A percentile compares a stretch with the other conserved stretches of the same genome.
Evolutionary conservation across 306 rosid species (phyloP).

Genomic region (Cucumis cinereus): DNA sequence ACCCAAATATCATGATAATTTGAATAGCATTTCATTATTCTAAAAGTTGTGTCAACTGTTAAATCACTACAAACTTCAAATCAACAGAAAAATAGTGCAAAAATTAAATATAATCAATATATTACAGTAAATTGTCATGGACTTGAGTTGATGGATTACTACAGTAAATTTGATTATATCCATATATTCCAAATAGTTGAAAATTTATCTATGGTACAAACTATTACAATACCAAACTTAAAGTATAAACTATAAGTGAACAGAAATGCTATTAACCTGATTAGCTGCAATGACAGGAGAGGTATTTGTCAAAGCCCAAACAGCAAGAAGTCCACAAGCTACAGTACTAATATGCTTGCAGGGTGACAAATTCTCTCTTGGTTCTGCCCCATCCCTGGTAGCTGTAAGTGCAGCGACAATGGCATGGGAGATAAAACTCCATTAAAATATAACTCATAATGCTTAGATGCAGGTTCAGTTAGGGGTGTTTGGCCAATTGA

Average conservation of each 20-base stretch:
- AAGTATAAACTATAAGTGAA: neutral
- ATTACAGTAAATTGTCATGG: no score
- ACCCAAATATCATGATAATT: neutral
- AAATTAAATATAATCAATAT: no score
- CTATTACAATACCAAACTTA: neutral
- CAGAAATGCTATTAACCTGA: slow-evolving; percentile 37
- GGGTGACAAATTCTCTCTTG: slow-evolving; percentile 18
- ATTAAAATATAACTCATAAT: neutral
- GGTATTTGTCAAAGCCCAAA: slow-evolving; percentile 50
- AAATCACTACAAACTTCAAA: neutral
- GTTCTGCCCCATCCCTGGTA: slow-evolving; percentile 31
- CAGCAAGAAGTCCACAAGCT: slow-evolving; percentile 81
- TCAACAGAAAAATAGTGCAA: no score
- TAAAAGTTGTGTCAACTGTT: neutral
- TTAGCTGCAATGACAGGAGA: slow-evolving; percentile 70
- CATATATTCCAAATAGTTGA: neutral
- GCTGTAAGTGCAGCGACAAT: slow-evolving; percentile 13
- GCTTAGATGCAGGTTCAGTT: neutral
- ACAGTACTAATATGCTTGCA: slow-evolving; percentile 34
- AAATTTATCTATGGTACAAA: neutral
- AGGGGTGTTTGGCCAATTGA: no score
- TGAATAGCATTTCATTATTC: neutral
- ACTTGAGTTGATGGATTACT: no score
- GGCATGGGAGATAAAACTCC: neutral
- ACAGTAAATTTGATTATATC: no score